Evolutionary conservation across 345 rosid species (phyloP).

Genomic region (Populus nigra): DNA sequence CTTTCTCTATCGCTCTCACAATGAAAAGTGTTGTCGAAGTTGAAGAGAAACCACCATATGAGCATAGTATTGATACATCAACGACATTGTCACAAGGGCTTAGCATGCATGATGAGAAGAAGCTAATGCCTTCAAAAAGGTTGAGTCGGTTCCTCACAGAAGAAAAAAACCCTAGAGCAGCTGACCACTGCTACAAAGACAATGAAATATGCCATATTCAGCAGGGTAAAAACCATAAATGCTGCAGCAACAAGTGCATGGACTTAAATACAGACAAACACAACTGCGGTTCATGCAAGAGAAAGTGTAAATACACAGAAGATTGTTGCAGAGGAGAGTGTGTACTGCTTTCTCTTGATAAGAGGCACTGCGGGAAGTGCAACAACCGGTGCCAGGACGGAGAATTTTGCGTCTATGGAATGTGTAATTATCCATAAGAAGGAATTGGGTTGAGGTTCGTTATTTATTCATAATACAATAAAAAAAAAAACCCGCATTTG

Average conservation of each 20-base stretch:
- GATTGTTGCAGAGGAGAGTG: constrained; percentile 74
- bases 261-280: constrained; percentile 40
- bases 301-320: constrained; percentile 56
- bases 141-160: constrained; percentile 59
- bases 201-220: constrained; percentile 32
- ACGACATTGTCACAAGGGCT: not conserved
- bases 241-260: constrained; percentile 84
- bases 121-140: constrained; percentile 30
- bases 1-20: constrained; percentile 40
- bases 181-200: constrained; percentile 62
- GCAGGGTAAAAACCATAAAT: constrained; percentile 35
- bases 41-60: constrained; percentile 8
- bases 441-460: constrained; percentile 1
- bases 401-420: constrained; percentile 57
- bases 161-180: constrained; percentile 57
- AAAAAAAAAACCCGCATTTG: constrained; percentile 18
- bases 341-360: constrained; percentile 48
- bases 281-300: constrained; percentile 77
- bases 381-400: constrained; percentile 47
- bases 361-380: constrained; percentile 78
- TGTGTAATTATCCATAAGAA: constrained; percentile 63
- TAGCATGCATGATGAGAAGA: not conserved
- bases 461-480: constrained; percentile 28
- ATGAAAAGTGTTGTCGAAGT: constrained; percentile 25
- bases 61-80: not conserved